Evolutionary conservation across 2,329 filamentous ascomycete species (phyloP).

Genomic region (Ceratocystis alfenasii): DNA sequence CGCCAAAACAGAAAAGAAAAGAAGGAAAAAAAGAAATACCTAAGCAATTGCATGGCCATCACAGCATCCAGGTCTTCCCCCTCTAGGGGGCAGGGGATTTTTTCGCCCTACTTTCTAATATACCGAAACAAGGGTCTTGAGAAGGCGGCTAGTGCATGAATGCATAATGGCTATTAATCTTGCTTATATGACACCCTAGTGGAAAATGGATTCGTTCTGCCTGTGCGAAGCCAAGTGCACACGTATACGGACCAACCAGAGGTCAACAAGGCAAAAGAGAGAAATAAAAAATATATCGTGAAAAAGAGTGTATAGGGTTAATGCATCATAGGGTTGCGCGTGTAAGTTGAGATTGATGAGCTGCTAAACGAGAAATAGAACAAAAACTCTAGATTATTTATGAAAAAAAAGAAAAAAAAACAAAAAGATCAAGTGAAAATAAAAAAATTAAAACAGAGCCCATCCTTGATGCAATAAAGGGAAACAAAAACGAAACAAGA

Average conservation of each 20-base stretch:
- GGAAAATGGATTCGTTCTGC: neutral
- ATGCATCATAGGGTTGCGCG: neutral
- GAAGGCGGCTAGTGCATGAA: slow-evolving; percentile 12
- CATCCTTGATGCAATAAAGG: neutral
- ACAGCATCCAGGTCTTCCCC: neutral
- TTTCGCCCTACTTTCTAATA: neutral
- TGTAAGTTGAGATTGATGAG: neutral
- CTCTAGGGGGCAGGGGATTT: neutral
- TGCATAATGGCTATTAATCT: slow-evolving; percentile 13
- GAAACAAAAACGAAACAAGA: neutral
- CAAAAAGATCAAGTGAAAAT: neutral
- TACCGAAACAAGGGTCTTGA: slow-evolving; percentile 7
- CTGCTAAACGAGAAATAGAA: neutral
- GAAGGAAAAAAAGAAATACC: too few species aligned
- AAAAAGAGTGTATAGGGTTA: neutral
- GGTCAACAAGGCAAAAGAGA: neutral
- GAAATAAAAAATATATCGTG: neutral
- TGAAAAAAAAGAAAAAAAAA: neutral
- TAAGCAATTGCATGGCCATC: too few species aligned
- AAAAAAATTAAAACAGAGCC: neutral
- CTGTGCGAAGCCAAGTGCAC: neutral
- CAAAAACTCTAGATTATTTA: slow-evolving; percentile 1
- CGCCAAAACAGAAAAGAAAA: neutral
- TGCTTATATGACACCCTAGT: slow-evolving; percentile 9
- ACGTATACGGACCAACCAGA: neutral